Evolutionary conservation across 2,329 filamentous ascomycete genomes (phyloP).

Genomic region (Diplodia corticola): DNA sequence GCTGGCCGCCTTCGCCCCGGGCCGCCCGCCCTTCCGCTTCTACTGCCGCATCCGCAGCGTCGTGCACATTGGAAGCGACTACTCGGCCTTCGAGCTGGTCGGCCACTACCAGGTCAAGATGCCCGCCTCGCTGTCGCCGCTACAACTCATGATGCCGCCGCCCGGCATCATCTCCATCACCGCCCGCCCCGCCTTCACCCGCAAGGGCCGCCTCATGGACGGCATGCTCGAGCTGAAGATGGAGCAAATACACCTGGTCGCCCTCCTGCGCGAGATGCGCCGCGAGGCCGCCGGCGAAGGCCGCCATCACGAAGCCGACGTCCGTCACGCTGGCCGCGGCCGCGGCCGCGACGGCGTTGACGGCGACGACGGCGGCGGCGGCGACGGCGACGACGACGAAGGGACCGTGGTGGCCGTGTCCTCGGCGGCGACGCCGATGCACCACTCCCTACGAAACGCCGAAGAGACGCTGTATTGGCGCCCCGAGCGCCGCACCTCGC

Average conservation of each 20-base stretch:
- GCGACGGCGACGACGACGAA: neutral
- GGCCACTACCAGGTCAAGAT: slow-evolving; percentile 9
- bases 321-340: too few relatives aligned
- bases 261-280: neutral
- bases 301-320: too few relatives aligned
- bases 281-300: neutral
- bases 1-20: neutral
- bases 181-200: neutral
- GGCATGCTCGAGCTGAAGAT: slow-evolving; percentile 10
- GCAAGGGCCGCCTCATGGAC: neutral
- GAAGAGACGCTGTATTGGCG: neutral
- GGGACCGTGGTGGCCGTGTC: neutral
- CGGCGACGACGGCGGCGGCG: too few relatives aligned
- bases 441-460: neutral
- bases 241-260: neutral
- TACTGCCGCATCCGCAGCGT: slow-evolving; percentile 18
- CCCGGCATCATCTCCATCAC: slow-evolving; percentile 11
- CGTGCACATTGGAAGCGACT: neutral
- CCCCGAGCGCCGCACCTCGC: neutral
- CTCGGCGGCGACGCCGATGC: neutral
- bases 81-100: slow-evolving; percentile 9
- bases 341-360: too few relatives aligned
- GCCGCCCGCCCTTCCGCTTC: slow-evolving; percentile 11
- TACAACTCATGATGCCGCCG: slow-evolving; percentile 10
- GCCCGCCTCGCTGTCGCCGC: neutral